phyloP scores from a whole-genome alignment of 495 filamentous ascomycete species.

The Opeltia flavorubescens region DNA sequence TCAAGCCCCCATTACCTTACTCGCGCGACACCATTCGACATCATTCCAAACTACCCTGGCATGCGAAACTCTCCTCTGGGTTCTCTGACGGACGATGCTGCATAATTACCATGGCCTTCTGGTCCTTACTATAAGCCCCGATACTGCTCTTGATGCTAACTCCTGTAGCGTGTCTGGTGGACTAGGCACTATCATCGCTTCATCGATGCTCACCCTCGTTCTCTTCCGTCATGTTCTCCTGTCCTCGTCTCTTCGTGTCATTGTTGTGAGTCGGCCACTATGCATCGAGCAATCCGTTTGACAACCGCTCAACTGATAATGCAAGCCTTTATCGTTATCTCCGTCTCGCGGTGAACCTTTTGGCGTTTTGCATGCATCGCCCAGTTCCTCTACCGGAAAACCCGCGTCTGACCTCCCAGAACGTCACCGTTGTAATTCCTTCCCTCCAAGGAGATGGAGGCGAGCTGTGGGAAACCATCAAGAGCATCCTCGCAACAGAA shows the following conservation, averaged over 20 bases:
- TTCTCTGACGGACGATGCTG: not conserved
- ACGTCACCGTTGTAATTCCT: slow-evolving; percentile 65
- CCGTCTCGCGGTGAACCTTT: slow-evolving; percentile 49
- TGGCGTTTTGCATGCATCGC: slow-evolving; percentile 50
- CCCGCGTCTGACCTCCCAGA: slow-evolving; percentile 47
- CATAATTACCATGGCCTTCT: not conserved
- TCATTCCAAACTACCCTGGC: slow-evolving; percentile 9
- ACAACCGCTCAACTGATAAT: slow-evolving; percentile 3
- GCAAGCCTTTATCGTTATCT: slow-evolving; percentile 46
- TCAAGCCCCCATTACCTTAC: slow-evolving; percentile 7
- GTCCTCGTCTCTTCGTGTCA: slow-evolving; percentile 12
- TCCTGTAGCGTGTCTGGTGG: slow-evolving; percentile 2
- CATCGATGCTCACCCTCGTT: slow-evolving; percentile 13
- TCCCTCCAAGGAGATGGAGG: slow-evolving; percentile 50
- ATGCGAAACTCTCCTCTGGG: slow-evolving; percentile 6
- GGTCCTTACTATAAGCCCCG: not conserved
- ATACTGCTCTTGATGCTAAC: not conserved
- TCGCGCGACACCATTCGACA: slow-evolving; percentile 14
- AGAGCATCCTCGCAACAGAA: slow-evolving; percentile 40
- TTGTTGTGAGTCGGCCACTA: slow-evolving; percentile 14
- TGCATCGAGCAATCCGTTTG: not conserved
- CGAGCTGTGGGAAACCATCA: slow-evolving; percentile 44
- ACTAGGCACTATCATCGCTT: slow-evolving; percentile 1
- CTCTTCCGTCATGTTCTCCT: slow-evolving; percentile 15
- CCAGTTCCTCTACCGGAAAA: slow-evolving; percentile 47